Evolutionary conservation across 345 rosid genomes (phyloP).

Genomic region (Pelargonium nanum): DNA sequence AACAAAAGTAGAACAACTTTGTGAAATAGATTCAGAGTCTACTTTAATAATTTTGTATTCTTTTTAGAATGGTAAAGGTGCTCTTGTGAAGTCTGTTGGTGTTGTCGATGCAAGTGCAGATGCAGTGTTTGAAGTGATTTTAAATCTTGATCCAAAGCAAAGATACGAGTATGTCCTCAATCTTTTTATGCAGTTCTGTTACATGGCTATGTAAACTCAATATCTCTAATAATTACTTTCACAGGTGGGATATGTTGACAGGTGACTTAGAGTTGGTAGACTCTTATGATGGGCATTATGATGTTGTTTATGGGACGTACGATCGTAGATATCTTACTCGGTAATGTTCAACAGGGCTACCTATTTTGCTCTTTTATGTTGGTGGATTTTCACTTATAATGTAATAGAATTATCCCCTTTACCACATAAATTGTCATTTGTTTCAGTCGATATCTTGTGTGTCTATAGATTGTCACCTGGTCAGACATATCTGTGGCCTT

Average conservation of each 20-base stretch:
- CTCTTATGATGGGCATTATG: conserved; percentile 85
- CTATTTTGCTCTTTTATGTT: not conserved
- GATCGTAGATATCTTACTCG: conserved; percentile 77
- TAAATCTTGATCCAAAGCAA: conserved; percentile 55
- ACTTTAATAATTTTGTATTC: conserved; percentile 10
- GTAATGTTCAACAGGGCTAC: conserved; percentile 24
- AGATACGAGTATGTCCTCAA: conserved; percentile 75
- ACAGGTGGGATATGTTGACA: conserved; percentile 96
- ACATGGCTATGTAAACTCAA: conserved; percentile 12
- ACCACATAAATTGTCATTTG: too few relatives aligned
- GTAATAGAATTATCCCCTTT: too few relatives aligned
- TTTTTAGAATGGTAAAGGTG: conserved; percentile 59
- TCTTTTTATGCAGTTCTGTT: conserved; percentile 10
- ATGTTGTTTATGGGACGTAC: conserved; percentile 71
- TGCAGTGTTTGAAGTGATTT: conserved; percentile 69
- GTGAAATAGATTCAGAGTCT: conserved; percentile 1
- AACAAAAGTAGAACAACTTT: not conserved
- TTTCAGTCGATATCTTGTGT: too few relatives aligned
- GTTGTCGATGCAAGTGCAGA: conserved; percentile 84
- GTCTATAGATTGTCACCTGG: too few relatives aligned
- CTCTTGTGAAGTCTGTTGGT: conserved; percentile 79
- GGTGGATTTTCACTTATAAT: not conserved
- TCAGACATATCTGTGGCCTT: too few relatives aligned
- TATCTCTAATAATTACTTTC: conserved; percentile 21
- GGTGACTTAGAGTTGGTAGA: conserved; percentile 77